phyloP scores from a whole-genome alignment of 1,284 basidiomycete species.

The Melampsora larici-populina region DNA sequence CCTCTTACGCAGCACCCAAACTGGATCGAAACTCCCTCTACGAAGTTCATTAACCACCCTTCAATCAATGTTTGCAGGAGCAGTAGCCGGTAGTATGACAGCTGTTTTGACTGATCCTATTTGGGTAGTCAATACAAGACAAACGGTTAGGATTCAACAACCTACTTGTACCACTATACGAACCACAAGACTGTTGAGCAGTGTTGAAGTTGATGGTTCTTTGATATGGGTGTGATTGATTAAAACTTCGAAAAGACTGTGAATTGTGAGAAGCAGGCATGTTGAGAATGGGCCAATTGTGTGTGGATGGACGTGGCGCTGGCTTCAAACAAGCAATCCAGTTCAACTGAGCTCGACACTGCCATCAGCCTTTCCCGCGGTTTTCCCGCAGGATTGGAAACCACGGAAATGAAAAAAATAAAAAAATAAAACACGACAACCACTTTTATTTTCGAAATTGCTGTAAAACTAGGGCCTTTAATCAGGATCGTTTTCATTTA shows the following conservation, averaged over 20 bases:
- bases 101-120: slow-evolving; percentile 89
- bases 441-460: too few relatives aligned
- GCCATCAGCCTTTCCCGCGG: too few relatives aligned
- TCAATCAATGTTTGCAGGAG: slow-evolving; percentile 84
- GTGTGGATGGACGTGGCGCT: too few relatives aligned
- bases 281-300: not conserved
- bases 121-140: slow-evolving; percentile 74
- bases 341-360: not conserved
- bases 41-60: slow-evolving; percentile 64
- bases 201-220: too few relatives aligned
- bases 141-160: slow-evolving; percentile 57
- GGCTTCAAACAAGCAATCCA: not conserved
- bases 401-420: not conserved
- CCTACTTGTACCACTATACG: too few relatives aligned
- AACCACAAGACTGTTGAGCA: too few relatives aligned
- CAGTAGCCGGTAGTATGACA: slow-evolving; percentile 87
- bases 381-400: not conserved
- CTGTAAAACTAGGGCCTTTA: too few relatives aligned
- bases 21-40: slow-evolving; percentile 60
- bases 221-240: too few relatives aligned
- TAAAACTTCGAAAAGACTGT: too few relatives aligned
- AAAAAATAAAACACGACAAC: not conserved
- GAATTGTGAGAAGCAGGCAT: not conserved
- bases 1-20: slow-evolving; percentile 58
- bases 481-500: too few relatives aligned